phyloP scores from a whole-genome alignment of 352 stramenopile species.

The Globisporangium cylindrosporum region DNA sequence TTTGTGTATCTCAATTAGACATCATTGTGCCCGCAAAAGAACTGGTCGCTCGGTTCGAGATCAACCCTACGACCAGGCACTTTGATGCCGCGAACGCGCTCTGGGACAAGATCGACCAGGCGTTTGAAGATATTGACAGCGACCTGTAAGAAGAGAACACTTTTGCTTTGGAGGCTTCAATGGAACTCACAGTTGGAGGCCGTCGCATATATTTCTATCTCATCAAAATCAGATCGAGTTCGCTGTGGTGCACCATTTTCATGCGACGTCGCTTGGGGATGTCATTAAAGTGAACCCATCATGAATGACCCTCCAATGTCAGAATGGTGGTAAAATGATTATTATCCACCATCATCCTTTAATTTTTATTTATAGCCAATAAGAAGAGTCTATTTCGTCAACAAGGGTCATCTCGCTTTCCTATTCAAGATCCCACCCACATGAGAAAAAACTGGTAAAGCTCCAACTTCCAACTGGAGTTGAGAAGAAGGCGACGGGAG shows the following conservation, averaged over 20 bases:
- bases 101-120: slow-evolving; percentile 68
- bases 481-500: background rate
- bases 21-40: slow-evolving; percentile 64
- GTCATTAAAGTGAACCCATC: slow-evolving; percentile 10
- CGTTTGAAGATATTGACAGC: slow-evolving; percentile 55
- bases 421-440: background rate
- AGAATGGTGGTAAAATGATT: background rate
- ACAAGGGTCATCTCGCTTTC: background rate
- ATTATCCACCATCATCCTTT: background rate
- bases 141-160: slow-evolving; percentile 28
- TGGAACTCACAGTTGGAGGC: background rate
- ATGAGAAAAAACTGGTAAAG: background rate
- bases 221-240: background rate
- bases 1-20: slow-evolving; percentile 24
- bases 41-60: slow-evolving; percentile 53
- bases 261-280: background rate
- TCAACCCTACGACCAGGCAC: slow-evolving; percentile 43
- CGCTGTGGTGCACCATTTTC: background rate
- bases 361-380: background rate
- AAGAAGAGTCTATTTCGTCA: background rate
- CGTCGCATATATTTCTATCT: background rate
- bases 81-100: slow-evolving; percentile 62
- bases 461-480: background rate
- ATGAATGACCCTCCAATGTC: background rate
- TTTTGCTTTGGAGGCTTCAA: background rate